A percentile compares a stretch with the other conserved stretches of the same genome.
Conservation (phyloP, 2,329 filamentous ascomycete genomes). For the Pseudocercospora crystallina region DNA sequence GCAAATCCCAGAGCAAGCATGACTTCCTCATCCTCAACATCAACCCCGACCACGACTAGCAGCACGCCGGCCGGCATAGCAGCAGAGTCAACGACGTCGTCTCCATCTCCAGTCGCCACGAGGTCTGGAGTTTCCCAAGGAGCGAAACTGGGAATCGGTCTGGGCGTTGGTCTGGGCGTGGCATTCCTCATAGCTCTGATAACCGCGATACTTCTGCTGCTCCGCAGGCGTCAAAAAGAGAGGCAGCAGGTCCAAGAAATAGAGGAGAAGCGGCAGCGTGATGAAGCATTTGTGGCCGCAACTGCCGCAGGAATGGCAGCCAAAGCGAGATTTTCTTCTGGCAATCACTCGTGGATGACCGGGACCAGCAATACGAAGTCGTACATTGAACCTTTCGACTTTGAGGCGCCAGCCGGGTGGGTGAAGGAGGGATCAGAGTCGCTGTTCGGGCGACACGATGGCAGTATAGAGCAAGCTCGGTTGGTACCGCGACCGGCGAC, state of each 20-base stretch:
- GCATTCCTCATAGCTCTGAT: slow-evolving; percentile 8
- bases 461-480: too few relatives aligned
- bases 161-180: slow-evolving; percentile 10
- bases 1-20: not conserved
- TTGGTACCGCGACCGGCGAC: too few relatives aligned
- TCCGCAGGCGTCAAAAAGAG: slow-evolving; percentile 4
- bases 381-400: slow-evolving; percentile 15
- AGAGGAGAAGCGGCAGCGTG: slow-evolving; percentile 1
- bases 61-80: not conserved
- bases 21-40: not conserved
- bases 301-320: not conserved
- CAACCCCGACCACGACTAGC: not conserved
- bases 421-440: slow-evolving; percentile 11
- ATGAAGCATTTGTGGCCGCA: not conserved
- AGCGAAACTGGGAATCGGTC: slow-evolving; percentile 9
- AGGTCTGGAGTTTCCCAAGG: not conserved
- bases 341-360: slow-evolving; percentile 6
- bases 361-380: slow-evolving; percentile 12
- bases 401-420: slow-evolving; percentile 8
- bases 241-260: slow-evolving; percentile 11
- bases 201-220: not conserved
- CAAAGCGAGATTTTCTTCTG: not conserved
- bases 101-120: not conserved
- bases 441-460: slow-evolving; percentile 8
- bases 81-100: slow-evolving; percentile 1